Conservation (phyloP, 1,284 basidiomycete genomes). For the Anthracocystis setariae region DNA sequence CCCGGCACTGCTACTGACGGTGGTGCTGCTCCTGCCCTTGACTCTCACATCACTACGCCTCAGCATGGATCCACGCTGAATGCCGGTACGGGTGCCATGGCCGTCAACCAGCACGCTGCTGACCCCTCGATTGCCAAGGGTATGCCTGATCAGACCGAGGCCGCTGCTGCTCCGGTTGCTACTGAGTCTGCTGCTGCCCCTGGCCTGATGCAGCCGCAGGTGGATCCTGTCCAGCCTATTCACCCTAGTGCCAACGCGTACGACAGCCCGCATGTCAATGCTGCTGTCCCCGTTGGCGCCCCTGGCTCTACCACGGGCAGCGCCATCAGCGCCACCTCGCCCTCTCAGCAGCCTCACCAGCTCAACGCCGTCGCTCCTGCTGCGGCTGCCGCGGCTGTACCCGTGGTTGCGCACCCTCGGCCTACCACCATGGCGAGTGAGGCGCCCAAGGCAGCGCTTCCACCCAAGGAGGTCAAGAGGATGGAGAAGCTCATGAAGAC, state of each 20-base stretch:
- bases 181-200: constrained; percentile 19
- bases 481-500: constrained; percentile 61
- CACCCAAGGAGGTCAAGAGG: constrained; percentile 58
- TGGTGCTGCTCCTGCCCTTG: constrained; percentile 34
- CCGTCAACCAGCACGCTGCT: constrained; percentile 18
- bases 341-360: constrained; percentile 20
- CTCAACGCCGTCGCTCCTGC: constrained; percentile 16
- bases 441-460: constrained; percentile 37
- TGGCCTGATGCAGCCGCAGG: constrained; percentile 33
- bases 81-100: constrained; percentile 36
- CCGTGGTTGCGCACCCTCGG: constrained; percentile 18
- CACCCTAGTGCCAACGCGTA: constrained; percentile 30
- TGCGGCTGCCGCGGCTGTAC: constrained; percentile 14
- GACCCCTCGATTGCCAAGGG: constrained; percentile 36
- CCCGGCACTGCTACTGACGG: constrained; percentile 29
- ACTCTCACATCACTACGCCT: constrained; percentile 35
- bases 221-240: constrained; percentile 22
- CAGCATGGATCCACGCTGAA: constrained; percentile 17
- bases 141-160: constrained; percentile 3
- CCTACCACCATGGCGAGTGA: constrained; percentile 31
- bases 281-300: constrained; percentile 23
- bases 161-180: constrained; percentile 12
- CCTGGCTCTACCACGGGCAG: constrained; percentile 10
- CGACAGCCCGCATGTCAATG: constrained; percentile 30
- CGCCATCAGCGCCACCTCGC: constrained; percentile 9